Evolutionary conservation across 352 stramenopile species (phyloP).

Genomic region (Phytopythium helicoides): DNA sequence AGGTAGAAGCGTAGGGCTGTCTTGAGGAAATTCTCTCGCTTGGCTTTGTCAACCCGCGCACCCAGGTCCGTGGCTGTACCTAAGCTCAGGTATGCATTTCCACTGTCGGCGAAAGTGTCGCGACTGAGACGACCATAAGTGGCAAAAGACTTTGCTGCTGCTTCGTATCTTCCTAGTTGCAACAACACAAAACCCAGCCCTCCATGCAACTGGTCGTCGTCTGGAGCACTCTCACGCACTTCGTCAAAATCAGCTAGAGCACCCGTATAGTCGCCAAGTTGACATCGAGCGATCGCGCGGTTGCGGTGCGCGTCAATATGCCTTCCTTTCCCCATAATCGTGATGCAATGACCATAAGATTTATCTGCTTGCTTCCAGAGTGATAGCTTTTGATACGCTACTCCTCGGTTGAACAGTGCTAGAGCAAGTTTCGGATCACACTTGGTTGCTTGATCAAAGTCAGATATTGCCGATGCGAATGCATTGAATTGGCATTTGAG

Average conservation of each 20-base stretch:
- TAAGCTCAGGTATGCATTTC: conserved; percentile 77
- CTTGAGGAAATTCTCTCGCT: conserved; percentile 38
- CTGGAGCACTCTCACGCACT: conserved; percentile 57
- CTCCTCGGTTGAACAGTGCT: conserved; percentile 62
- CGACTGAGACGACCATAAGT: conserved; percentile 54
- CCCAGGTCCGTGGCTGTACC: conserved; percentile 24
- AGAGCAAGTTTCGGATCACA: conserved; percentile 32
- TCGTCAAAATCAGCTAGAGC: conserved; percentile 65
- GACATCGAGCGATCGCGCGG: conserved; percentile 58
- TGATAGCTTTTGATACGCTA: conserved; percentile 66
- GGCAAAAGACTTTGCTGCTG: conserved; percentile 60
- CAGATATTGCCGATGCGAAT: conserved; percentile 58
- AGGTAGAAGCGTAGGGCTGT: conserved; percentile 70
- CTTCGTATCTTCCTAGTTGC: conserved; percentile 66
- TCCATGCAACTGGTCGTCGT: conserved; percentile 70
- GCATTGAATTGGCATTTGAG: conserved; percentile 75
- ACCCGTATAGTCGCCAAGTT: conserved; percentile 47
- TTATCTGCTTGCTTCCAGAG: conserved; percentile 63
- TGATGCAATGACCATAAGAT: conserved; percentile 59
- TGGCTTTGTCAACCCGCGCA: conserved; percentile 30
- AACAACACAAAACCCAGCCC: conserved; percentile 63
- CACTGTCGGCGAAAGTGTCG: conserved; percentile 70
- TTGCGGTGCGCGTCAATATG: conserved; percentile 64
- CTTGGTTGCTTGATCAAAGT: conserved; percentile 68
- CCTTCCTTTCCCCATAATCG: conserved; percentile 27